A percentile compares a stretch with the other conserved stretches of the same genome.
Conservation (phyloP, 495 filamentous ascomycete genomes). For the Parathielavia hyrcaniae region DNA sequence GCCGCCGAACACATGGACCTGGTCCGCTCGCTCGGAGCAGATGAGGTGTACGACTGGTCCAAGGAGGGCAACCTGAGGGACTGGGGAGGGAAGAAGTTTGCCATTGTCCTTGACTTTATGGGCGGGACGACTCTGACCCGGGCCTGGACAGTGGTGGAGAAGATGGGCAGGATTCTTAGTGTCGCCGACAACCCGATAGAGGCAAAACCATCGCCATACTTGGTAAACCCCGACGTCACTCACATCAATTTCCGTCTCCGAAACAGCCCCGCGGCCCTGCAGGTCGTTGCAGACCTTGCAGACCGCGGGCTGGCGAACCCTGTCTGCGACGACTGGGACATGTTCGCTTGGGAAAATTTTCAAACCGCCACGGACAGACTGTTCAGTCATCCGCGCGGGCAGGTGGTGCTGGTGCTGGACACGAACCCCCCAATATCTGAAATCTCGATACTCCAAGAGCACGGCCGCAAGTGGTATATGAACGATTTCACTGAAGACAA, state of each 20-base stretch:
- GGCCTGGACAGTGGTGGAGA: constrained; percentile 43
- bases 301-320: constrained; percentile 37
- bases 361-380: constrained; percentile 40
- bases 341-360: constrained; percentile 43
- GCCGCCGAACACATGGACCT: constrained; percentile 31
- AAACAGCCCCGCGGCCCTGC: constrained; percentile 37
- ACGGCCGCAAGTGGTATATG: neutral
- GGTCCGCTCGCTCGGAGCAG: constrained; percentile 42
- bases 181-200: constrained; percentile 39
- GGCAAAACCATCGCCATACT: constrained; percentile 21
- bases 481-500: neutral
- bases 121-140: constrained; percentile 41
- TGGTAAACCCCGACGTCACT: constrained; percentile 26
- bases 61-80: constrained; percentile 25
- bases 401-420: constrained; percentile 33
- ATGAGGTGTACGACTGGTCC: constrained; percentile 42
- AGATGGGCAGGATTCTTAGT: constrained; percentile 43
- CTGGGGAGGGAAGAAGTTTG: constrained; percentile 38
- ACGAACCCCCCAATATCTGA: neutral
- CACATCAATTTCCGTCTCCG: constrained; percentile 42
- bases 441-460: neutral
- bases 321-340: constrained; percentile 39
- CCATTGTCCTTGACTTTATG: constrained; percentile 50
- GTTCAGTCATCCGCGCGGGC: constrained; percentile 39
- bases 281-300: constrained; percentile 39